phyloP scores from a whole-genome alignment of 2,329 filamentous ascomycete species.

The Diaporthe capsici region DNA sequence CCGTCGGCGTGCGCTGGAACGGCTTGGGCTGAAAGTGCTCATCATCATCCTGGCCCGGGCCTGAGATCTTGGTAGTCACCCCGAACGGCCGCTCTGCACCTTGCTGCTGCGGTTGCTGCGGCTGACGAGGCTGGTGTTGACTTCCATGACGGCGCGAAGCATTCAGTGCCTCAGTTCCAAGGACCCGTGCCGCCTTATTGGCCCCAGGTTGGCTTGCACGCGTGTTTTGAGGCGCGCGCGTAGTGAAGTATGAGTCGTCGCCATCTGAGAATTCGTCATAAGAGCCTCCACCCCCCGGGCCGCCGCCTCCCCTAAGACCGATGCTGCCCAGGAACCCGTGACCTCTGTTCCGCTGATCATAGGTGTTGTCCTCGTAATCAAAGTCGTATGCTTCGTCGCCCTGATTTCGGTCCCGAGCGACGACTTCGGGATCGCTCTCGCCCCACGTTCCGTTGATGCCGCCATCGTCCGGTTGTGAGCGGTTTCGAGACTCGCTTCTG shows the following conservation, averaged over 20 bases:
- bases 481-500: constrained; percentile 57
- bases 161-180: constrained; percentile 37
- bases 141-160: constrained; percentile 35
- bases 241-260: constrained; percentile 71
- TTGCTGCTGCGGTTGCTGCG: constrained; percentile 1
- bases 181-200: constrained; percentile 37
- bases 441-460: constrained; percentile 71
- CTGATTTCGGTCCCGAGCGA: constrained; percentile 5
- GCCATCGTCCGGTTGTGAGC: constrained; percentile 60
- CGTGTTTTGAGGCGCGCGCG: constrained; percentile 50
- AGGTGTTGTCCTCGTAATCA: constrained; percentile 48
- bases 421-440: constrained; percentile 57
- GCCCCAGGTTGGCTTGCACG: constrained; percentile 40
- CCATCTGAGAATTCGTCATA: constrained; percentile 66
- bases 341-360: constrained; percentile 42
- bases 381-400: constrained; percentile 48
- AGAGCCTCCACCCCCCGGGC: constrained; percentile 54
- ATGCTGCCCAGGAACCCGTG: constrained; percentile 42
- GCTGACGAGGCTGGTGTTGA: constrained; percentile 10
- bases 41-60: constrained; percentile 39
- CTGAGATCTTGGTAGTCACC: constrained; percentile 26
- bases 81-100: background rate
- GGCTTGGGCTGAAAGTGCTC: constrained; percentile 48
- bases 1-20: constrained; percentile 80
- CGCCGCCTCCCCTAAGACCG: constrained; percentile 54